phyloP scores from a whole-genome alignment of 192 early-diverging fungal genomes.

The Coemansia biformis region DNA sequence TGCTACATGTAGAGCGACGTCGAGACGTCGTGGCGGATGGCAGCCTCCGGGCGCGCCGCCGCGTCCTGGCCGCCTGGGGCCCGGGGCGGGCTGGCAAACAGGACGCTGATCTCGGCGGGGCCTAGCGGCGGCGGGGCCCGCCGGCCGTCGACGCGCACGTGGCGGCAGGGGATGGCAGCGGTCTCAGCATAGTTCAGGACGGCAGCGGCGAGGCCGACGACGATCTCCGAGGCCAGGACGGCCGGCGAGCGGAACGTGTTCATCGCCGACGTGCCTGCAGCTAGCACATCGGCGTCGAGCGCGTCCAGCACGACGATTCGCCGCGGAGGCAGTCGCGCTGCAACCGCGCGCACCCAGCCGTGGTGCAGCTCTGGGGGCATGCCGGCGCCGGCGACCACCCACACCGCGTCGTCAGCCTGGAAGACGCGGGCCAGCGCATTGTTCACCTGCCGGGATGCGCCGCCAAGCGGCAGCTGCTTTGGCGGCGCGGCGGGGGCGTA shows the following conservation, averaged over 20 bases:
- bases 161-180: slow-evolving; percentile 17
- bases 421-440: slow-evolving; percentile 22
- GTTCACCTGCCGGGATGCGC: slow-evolving; percentile 11
- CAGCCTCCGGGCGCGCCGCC: neutral
- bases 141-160: slow-evolving; percentile 9
- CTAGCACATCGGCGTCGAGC: slow-evolving; percentile 1
- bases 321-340: slow-evolving; percentile 5
- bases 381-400: slow-evolving; percentile 11
- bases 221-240: slow-evolving; percentile 26
- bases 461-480: slow-evolving; percentile 5
- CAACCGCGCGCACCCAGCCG: slow-evolving; percentile 30
- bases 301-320: slow-evolving; percentile 23
- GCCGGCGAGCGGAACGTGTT: slow-evolving; percentile 31
- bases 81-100: slow-evolving; percentile 14
- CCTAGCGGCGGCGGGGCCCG: neutral
- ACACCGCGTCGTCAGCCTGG: slow-evolving; percentile 2
- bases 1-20: slow-evolving; percentile 36
- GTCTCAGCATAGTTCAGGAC: slow-evolving; percentile 37
- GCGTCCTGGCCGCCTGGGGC: no score
- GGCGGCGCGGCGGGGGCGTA: slow-evolving; percentile 19
- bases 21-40: slow-evolving; percentile 11
- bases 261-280: neutral
- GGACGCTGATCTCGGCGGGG: slow-evolving; percentile 6
- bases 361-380: slow-evolving; percentile 33
- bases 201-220: slow-evolving; percentile 35